Conservation (phyloP, 176 grass and related monocot species). For the Elymus sibiricus region DNA sequence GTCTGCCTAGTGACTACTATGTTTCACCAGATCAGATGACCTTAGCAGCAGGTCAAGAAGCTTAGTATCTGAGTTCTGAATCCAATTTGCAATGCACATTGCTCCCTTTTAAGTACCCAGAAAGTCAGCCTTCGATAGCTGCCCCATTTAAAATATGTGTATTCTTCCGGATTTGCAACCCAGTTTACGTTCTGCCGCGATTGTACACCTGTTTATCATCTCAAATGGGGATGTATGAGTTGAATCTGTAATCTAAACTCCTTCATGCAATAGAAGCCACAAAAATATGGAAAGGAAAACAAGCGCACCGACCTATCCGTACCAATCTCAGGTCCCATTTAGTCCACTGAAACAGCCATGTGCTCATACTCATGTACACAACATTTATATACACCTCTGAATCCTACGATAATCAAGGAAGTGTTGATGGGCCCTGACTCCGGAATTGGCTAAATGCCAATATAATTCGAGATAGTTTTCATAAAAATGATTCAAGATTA, state of each 20-base stretch:
- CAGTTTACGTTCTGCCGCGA: background rate
- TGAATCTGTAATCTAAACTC: background rate
- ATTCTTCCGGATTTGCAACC: background rate
- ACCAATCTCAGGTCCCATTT: background rate
- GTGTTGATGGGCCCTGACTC: too few species aligned
- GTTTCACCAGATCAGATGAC: background rate
- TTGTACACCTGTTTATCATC: background rate
- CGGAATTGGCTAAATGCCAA: too few species aligned
- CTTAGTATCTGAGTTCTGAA: background rate
- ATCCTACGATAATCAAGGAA: too few species aligned
- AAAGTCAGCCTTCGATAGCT: background rate
- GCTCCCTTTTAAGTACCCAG: background rate
- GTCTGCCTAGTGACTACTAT: background rate
- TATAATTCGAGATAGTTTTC: too few species aligned
- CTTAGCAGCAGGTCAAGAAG: background rate
- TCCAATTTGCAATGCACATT: background rate
- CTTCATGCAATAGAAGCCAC: background rate
- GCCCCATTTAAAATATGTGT: background rate
- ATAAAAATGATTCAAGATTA: too few species aligned
- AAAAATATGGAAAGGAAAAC: background rate
- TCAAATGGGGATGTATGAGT: background rate
- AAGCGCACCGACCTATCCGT: background rate
- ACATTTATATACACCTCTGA: too few species aligned
- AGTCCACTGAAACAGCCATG: too few species aligned
- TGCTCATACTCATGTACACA: background rate